Conservation (phyloP, 2,329 filamentous ascomycete species). For the Raffaelea albimanens region DNA sequence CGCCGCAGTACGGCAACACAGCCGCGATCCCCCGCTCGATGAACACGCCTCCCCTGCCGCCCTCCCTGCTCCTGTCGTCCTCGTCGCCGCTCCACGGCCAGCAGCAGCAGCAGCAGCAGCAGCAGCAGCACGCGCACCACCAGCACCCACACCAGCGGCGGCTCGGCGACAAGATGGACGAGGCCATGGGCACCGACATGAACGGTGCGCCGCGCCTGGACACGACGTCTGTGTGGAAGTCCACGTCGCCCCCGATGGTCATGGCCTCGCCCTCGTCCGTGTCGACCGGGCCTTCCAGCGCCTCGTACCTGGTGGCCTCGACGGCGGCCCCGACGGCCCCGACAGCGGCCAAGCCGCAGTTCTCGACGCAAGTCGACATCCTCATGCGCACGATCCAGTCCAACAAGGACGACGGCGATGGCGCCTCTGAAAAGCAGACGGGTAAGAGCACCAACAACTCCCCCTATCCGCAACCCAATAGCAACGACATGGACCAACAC, state of each 20-base stretch:
- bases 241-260: background rate
- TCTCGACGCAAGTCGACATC: slow-evolving; percentile 75
- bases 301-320: slow-evolving; percentile 23
- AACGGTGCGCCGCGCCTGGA: too few relatives aligned
- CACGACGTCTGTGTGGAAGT: too few relatives aligned
- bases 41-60: background rate
- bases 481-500: too few relatives aligned
- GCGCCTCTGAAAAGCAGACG: slow-evolving; percentile 17
- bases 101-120: background rate
- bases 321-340: slow-evolving; percentile 29
- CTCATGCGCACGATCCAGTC: slow-evolving; percentile 83
- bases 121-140: slow-evolving; percentile 5
- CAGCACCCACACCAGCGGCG: too few relatives aligned
- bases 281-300: too few relatives aligned
- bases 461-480: background rate
- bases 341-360: slow-evolving; percentile 44
- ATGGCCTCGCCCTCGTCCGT: slow-evolving; percentile 17
- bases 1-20: background rate
- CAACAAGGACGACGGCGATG: slow-evolving; percentile 34
- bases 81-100: background rate
- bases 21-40: background rate
- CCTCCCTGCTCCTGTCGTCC: background rate
- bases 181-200: background rate
- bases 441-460: too few relatives aligned
- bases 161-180: background rate